phyloP scores from a whole-genome alignment of 2,329 filamentous ascomycete species.

The Arthrinium puccinioides region DNA sequence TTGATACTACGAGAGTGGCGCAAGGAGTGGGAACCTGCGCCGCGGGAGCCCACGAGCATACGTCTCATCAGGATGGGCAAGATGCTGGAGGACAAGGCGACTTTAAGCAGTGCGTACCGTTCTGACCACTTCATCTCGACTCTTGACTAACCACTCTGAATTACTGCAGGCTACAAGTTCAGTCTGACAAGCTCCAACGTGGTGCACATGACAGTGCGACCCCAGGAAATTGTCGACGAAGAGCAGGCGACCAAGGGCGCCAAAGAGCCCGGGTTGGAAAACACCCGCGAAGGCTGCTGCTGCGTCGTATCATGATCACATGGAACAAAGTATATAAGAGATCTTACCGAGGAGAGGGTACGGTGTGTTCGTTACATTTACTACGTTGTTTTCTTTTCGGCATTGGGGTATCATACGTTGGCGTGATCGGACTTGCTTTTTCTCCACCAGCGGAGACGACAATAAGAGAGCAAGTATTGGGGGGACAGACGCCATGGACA shows the following conservation, averaged over 20 bases:
- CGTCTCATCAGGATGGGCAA: conserved; percentile 88
- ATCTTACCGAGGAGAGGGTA: conserved; percentile 1
- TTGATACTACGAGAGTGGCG: conserved; percentile 90
- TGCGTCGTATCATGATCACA: conserved; percentile 25
- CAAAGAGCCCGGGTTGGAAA: conserved; percentile 30
- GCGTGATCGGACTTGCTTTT: too few species aligned
- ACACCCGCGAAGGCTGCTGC: conserved; percentile 16
- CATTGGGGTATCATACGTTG: too few species aligned
- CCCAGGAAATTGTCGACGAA: conserved; percentile 66
- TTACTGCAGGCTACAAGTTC: conserved; percentile 57
- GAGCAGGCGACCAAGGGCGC: conserved; percentile 55
- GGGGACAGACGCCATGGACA: too few species aligned
- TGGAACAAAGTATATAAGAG: too few species aligned
- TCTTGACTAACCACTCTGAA: conserved; percentile 3
- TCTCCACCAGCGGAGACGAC: too few species aligned
- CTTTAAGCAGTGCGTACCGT: conserved; percentile 63
- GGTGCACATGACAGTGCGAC: conserved; percentile 72
- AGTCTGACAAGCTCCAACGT: conserved; percentile 58
- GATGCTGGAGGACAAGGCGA: conserved; percentile 80
- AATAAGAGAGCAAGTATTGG: too few species aligned
- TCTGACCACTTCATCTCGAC: neutral
- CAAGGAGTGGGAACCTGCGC: conserved; percentile 82
- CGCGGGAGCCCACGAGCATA: conserved; percentile 82
- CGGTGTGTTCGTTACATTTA: too few species aligned
- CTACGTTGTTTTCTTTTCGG: too few species aligned